Evolutionary conservation across 202 grass and related monocot genomes (phyloP).

Genomic region (Setaria italica): DNA sequence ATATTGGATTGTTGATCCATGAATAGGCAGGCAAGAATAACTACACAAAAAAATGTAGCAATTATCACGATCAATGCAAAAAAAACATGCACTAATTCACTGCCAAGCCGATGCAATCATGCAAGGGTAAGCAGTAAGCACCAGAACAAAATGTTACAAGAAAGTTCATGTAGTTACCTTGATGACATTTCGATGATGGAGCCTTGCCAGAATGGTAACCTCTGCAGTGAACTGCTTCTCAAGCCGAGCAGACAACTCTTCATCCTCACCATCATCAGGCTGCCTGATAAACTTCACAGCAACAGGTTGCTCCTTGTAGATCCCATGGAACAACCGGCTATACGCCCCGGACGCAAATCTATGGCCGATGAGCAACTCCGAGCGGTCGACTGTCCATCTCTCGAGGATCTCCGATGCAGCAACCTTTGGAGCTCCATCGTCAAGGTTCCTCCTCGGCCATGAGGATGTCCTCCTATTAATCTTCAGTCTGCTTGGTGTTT

Average conservation of each 20-base stretch:
- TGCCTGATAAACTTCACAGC: conserved; percentile 93
- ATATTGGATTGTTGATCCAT: conserved; percentile 10
- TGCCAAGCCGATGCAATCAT: not conserved
- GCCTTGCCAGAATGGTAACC: conserved; percentile 77
- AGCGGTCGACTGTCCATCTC: conserved; percentile 78
- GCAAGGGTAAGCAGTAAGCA: not conserved
- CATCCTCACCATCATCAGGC: conserved; percentile 75
- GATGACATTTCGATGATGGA: conserved; percentile 88
- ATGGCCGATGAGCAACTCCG: conserved; percentile 73
- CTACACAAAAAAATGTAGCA: not conserved
- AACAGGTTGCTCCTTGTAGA: conserved; percentile 78
- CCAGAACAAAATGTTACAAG: conserved; percentile 4
- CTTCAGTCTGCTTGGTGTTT: conserved; percentile 35
- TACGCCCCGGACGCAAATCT: conserved; percentile 85
- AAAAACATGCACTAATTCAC: conserved; percentile 12
- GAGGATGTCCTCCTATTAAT: conserved; percentile 50
- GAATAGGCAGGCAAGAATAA: conserved; percentile 30
- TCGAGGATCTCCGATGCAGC: conserved; percentile 76
- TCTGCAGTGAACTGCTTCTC: conserved; percentile 91
- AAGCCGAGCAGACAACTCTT: conserved; percentile 67
- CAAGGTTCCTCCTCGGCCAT: conserved; percentile 57
- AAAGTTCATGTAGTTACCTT: conserved; percentile 60
- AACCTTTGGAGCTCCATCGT: conserved; percentile 53
- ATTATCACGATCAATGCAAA: not conserved
- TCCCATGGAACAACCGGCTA: conserved; percentile 85